Percentiles rank a stretch among this genome's conserved stretches.
phyloP scores from a whole-genome alignment of 768 basidiomycete species.

The Lyophyllum atratum region DNA sequence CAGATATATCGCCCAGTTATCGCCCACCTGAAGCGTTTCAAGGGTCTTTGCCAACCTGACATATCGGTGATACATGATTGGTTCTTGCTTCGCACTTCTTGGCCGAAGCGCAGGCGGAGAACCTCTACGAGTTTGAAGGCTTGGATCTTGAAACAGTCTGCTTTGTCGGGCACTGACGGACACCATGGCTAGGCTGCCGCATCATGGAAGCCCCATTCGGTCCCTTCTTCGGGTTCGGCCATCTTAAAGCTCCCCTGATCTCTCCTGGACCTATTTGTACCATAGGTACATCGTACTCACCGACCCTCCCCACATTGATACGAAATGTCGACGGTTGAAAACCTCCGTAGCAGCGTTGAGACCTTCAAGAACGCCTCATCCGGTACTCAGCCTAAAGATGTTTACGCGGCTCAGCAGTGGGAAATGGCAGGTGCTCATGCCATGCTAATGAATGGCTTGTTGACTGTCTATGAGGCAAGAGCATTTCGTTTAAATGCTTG shows the following conservation, averaged over 20 bases:
- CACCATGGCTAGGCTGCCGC: background rate
- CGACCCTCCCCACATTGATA: background rate
- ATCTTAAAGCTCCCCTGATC: background rate
- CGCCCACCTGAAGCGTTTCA: background rate
- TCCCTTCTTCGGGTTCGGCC: background rate
- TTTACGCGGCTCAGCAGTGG: conserved; percentile 20
- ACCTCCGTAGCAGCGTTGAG: conserved; percentile 13
- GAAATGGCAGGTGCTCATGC: conserved; percentile 21
- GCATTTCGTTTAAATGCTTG: background rate
- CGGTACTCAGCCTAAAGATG: conserved; percentile 17
- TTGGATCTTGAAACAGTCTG: too few relatives aligned
- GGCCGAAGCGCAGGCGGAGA: background rate
- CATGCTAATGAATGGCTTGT: conserved; percentile 16
- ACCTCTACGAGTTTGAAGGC: too few relatives aligned
- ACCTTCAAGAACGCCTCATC: conserved; percentile 8
- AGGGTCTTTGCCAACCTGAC: background rate
- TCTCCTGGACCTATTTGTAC: background rate
- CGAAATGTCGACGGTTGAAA: conserved; percentile 14
- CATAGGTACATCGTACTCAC: background rate
- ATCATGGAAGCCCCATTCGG: background rate
- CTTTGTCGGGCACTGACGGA: background rate
- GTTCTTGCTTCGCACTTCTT: background rate
- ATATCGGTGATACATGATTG: background rate
- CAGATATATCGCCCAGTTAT: background rate
- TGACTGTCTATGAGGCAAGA: conserved; percentile 17